A percentile compares a stretch with the other conserved stretches of the same genome.
These are phyloP conservation scores for Gonapodya sp. DNA, from an alignment of 192 early-diverging fungal genomes.

Conservation along the genomic window DNA sequence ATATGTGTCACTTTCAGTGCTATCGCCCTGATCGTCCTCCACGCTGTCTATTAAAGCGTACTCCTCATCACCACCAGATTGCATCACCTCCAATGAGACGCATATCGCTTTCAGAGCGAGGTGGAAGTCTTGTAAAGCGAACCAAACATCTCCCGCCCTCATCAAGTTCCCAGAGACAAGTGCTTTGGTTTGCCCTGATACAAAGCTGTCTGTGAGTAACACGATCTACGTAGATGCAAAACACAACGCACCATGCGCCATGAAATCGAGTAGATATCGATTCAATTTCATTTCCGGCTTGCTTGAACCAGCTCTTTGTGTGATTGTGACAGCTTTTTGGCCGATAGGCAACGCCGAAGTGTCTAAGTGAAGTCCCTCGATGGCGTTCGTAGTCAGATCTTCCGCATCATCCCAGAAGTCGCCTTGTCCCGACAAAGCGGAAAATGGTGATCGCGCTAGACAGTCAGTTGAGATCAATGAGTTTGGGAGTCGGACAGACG, in stretches of 20 bases:
- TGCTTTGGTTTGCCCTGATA: constrained; percentile 8
- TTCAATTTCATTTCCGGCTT: constrained; percentile 10
- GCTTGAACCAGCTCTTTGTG: neutral
- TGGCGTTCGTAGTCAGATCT: constrained; percentile 15
- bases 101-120: neutral
- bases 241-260: constrained; percentile 19
- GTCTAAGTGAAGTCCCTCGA: constrained; percentile 14
- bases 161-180: constrained; percentile 16
- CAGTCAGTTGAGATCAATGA: neutral
- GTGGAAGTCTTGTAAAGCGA: constrained; percentile 13
- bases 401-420: constrained; percentile 16
- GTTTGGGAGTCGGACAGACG: neutral
- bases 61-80: neutral
- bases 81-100: neutral
- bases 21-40: neutral
- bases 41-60: too few species aligned
- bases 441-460: constrained; percentile 20
- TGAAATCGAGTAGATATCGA: constrained; percentile 22
- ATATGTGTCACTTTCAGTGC: too few species aligned
- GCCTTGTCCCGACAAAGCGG: constrained; percentile 20
- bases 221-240: neutral
- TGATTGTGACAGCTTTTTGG: neutral
- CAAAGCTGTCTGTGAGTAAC: constrained; percentile 13
- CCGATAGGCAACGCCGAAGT: constrained; percentile 13
- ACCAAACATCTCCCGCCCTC: constrained; percentile 18